Conservation (phyloP, 2,329 filamentous ascomycete genomes). For the Diaporthe citri region DNA sequence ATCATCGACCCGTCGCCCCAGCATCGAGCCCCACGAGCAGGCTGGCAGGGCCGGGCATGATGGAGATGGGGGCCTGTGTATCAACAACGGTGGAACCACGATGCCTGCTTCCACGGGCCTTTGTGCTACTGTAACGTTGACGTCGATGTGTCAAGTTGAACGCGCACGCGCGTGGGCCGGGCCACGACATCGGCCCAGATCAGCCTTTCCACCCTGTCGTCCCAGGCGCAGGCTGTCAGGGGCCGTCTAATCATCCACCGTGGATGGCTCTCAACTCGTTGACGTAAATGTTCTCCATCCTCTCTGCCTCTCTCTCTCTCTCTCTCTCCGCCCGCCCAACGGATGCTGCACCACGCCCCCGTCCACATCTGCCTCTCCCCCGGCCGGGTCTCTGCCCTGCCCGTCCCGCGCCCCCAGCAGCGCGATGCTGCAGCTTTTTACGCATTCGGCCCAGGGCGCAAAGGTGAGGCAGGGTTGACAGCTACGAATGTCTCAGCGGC, state of each 20-base stretch:
- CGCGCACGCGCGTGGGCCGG: conserved; percentile 24
- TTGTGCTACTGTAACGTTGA: conserved; percentile 19
- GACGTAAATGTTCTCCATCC: conserved; percentile 7
- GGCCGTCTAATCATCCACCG: neutral
- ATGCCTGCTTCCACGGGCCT: conserved; percentile 25
- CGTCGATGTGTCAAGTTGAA: conserved; percentile 28
- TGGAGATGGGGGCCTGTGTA: neutral
- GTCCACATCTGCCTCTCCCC: neutral
- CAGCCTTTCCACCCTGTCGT: conserved; percentile 7
- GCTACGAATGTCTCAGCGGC: conserved; percentile 29
- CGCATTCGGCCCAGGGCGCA: conserved; percentile 15
- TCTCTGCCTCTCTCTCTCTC: neutral
- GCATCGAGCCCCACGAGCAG: neutral
- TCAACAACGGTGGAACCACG: conserved; percentile 15
- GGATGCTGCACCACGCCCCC: neutral
- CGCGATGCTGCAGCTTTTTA: conserved; percentile 27
- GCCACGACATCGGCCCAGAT: neutral
- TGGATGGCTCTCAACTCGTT: conserved; percentile 10
- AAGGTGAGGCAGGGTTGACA: conserved; percentile 26
- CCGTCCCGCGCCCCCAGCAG: conserved; percentile 5
- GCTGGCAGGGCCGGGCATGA: neutral
- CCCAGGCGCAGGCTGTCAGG: conserved; percentile 6
- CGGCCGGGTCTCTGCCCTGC: neutral
- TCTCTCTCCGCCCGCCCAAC: neutral
- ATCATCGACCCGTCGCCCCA: neutral